These are phyloP conservation scores for Asterophora parasitica DNA, from an alignment of 768 basidiomycete species.

Conservation along the genomic window DNA sequence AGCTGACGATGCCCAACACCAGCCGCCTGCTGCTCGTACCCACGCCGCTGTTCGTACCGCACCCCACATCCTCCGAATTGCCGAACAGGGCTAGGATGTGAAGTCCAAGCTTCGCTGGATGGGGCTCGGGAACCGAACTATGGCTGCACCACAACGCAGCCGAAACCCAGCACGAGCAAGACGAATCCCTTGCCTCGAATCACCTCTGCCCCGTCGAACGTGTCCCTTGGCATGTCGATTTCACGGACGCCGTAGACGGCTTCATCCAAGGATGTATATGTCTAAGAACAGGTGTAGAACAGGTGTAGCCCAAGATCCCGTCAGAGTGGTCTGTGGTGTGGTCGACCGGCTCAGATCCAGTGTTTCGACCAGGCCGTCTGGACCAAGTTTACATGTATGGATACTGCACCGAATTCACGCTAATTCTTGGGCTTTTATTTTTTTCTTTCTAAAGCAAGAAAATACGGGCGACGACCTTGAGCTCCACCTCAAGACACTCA, in stretches of 20 bases:
- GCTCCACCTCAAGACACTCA: conserved; percentile 86
- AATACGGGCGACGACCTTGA: conserved; percentile 97
- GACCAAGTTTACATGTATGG: conserved; percentile 80
- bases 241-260: conserved; percentile 13
- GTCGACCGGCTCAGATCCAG: conserved; percentile 78
- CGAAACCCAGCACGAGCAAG: too few relatives aligned
- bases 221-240: conserved; percentile 10
- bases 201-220: conserved; percentile 14
- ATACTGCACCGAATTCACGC: neutral
- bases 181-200: too few relatives aligned
- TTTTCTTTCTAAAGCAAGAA: conserved; percentile 78
- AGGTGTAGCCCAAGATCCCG: conserved; percentile 32
- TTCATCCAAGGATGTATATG: conserved; percentile 14
- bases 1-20: too few relatives aligned
- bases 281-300: conserved; percentile 13
- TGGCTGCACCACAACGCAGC: too few relatives aligned
- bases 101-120: too few relatives aligned
- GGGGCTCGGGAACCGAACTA: too few relatives aligned
- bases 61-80: too few relatives aligned
- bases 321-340: conserved; percentile 88
- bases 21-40: too few relatives aligned
- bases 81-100: too few relatives aligned
- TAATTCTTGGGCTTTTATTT: conserved; percentile 3
- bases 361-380: conserved; percentile 83
- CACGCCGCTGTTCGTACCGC: too few relatives aligned